Base-by-base conservation (phyloP, 129 eudicot species). In the Flaveria brownii region DNA sequence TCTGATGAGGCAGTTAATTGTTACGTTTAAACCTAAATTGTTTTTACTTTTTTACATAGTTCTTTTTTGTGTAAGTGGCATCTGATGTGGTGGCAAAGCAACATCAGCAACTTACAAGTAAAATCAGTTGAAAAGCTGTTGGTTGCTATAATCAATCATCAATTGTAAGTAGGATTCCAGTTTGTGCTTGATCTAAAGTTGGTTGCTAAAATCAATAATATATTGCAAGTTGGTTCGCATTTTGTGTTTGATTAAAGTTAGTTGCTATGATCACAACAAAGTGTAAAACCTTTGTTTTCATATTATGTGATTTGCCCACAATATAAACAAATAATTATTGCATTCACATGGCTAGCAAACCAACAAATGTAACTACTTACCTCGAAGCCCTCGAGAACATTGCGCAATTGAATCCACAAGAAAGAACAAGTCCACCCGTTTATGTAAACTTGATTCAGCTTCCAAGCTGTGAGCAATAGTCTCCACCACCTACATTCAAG, bases 381-480 rank as follows among this genome's bases (percentile, higher is more conserved):
- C 97, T 87, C 86, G 89, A 76, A 94, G 78, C 74, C 96, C 89
- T 80, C 93, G 90, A 75, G 96, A 89, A 79, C 87, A 88, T 79
- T 94, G 99, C 16, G 93, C 87, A 82, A 94, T 89, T 66, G 99
- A 94, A 74, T 94, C 96, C 77, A 94, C 97, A n/a, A 94, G 97
- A 79, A 91, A 94, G 80, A 94, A 94, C 83, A 94, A 83, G 82
- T 94, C 99, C 70, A 94, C 97, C 42, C 92, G 81, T 80, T 73
- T 91, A 75, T 80, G 91, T 67, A 91, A 80, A 60, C 86, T 91
- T 70, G 94, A 85, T 79, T 91, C 99, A 25, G 51, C 85, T 78
- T 94, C 97, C 96, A 94, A 82, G 73, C 85, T 83, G n/a, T 74
- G 87, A 6, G 85, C 92, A 81, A 94, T 85, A 75, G 86, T 77